phyloP scores from a whole-genome alignment of 192 early-diverging fungal species.

The Backusella luteola region DNA sequence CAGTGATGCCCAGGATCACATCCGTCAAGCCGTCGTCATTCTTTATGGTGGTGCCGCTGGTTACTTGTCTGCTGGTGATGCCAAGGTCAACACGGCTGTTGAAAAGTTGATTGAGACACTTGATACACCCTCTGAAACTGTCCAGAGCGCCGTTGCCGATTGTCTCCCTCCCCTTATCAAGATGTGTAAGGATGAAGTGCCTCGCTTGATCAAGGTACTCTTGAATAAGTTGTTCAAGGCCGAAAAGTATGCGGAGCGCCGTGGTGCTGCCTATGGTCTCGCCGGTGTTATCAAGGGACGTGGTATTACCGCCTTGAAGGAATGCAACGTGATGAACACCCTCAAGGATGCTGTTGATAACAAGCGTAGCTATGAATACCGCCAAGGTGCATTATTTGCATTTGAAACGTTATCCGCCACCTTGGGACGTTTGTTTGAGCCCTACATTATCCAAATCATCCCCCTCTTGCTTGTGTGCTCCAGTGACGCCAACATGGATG shows the following conservation, averaged over 20 bases:
- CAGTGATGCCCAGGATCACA: slow-evolving; percentile 77
- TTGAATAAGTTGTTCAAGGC: slow-evolving; percentile 69
- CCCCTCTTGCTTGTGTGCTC: slow-evolving; percentile 86
- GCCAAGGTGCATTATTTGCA: slow-evolving; percentile 94
- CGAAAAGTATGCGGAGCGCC: slow-evolving; percentile 80
- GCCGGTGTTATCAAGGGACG: slow-evolving; percentile 92
- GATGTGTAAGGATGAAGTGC: slow-evolving; percentile 58
- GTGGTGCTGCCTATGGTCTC: slow-evolving; percentile 94
- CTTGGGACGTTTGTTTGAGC: slow-evolving; percentile 93
- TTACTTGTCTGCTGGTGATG: slow-evolving; percentile 73
- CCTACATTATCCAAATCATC: slow-evolving; percentile 92
- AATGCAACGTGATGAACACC: slow-evolving; percentile 73
- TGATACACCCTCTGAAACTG: slow-evolving; percentile 90
- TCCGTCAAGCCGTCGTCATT: slow-evolving; percentile 91
- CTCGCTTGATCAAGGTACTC: slow-evolving; percentile 58
- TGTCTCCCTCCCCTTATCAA: slow-evolving; percentile 93
- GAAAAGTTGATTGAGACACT: slow-evolving; percentile 87
- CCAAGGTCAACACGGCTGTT: slow-evolving; percentile 77
- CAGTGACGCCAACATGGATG: slow-evolving; percentile 78
- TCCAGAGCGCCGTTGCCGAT: slow-evolving; percentile 91
- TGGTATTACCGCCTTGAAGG: slow-evolving; percentile 86
- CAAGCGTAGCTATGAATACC: slow-evolving; percentile 67
- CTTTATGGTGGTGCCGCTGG: slow-evolving; percentile 89
- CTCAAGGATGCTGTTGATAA: slow-evolving; percentile 83
- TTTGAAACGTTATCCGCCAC: slow-evolving; percentile 85